These are phyloP conservation scores for Haplosporangium sp. DNA, from an alignment of 371 early-diverging fungal species.

Conservation along the genomic window DNA sequence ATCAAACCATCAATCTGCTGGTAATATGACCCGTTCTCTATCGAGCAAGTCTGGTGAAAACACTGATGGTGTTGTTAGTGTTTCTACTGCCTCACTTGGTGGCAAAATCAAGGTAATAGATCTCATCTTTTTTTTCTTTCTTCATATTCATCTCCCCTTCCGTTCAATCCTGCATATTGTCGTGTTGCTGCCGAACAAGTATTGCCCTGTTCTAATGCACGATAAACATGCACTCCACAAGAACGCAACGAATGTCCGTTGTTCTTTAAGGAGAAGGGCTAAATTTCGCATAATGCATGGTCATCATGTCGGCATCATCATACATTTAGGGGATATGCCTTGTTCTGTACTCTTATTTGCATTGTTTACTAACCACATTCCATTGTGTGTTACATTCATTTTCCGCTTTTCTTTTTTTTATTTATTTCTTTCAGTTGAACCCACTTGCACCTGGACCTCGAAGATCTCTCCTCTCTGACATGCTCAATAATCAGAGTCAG, in stretches of 20 bases:
- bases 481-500: slow-evolving; percentile 43
- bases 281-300: slow-evolving; percentile 35
- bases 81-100: slow-evolving; percentile 36
- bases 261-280: not conserved
- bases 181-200: not conserved
- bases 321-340: slow-evolving; percentile 1
- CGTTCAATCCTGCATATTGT: not conserved
- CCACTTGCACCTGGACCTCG: slow-evolving; percentile 40
- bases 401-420: not conserved
- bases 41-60: slow-evolving; percentile 13
- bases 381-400: slow-evolving; percentile 2
- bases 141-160: not conserved
- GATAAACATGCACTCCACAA: not conserved
- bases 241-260: not conserved
- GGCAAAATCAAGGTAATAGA: slow-evolving; percentile 45
- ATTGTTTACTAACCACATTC: slow-evolving; percentile 15
- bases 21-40: slow-evolving; percentile 21
- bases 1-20: slow-evolving; percentile 22
- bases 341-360: not conserved
- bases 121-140: not conserved
- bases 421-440: slow-evolving; percentile 18
- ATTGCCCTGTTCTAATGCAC: not conserved
- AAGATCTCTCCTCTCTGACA: slow-evolving; percentile 48
- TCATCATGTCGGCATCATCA: slow-evolving; percentile 1
- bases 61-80: slow-evolving; percentile 24